These are phyloP conservation scores for Phascolomyces articulosus DNA, from an alignment of 371 early-diverging fungal genomes.

Conservation along the genomic window DNA sequence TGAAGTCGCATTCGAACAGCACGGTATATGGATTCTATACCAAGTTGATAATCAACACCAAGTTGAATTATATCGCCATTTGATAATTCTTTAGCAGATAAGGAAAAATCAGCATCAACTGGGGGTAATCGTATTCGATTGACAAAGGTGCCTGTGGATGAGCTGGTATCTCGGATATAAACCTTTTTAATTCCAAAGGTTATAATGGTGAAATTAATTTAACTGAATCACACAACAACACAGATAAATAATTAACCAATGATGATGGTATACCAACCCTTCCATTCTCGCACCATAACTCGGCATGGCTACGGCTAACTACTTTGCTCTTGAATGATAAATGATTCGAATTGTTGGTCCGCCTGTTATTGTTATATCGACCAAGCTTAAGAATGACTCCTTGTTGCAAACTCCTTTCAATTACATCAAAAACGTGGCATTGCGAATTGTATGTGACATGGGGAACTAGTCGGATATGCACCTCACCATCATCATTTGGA, in stretches of 20 bases:
- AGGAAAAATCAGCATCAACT: slow-evolving; percentile 24
- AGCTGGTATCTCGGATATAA: slow-evolving; percentile 81
- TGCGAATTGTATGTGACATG: slow-evolving; percentile 66
- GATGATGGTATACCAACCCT: slow-evolving; percentile 8
- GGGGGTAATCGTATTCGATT: slow-evolving; percentile 83
- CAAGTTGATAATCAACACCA: slow-evolving; percentile 90
- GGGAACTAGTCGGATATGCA: slow-evolving; percentile 75
- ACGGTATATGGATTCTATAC: slow-evolving; percentile 73
- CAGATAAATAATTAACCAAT: too few species aligned
- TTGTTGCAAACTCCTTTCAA: slow-evolving; percentile 75
- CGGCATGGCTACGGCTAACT: slow-evolving; percentile 91
- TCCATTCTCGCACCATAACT: slow-evolving; percentile 79
- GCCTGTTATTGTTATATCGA: slow-evolving; percentile 73
- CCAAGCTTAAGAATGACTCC: slow-evolving; percentile 73
- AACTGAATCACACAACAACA: too few species aligned
- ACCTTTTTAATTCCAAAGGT: slow-evolving; percentile 58
- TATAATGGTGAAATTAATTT: too few species aligned
- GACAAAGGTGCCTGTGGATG: slow-evolving; percentile 89
- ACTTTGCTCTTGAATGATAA: slow-evolving; percentile 93
- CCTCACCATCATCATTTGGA: slow-evolving; percentile 16
- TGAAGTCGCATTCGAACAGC: slow-evolving; percentile 84
- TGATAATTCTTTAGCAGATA: slow-evolving; percentile 49
- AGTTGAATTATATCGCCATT: slow-evolving; percentile 89
- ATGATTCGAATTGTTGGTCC: slow-evolving; percentile 49
- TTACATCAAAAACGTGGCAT: slow-evolving; percentile 80